Base-by-base conservation (phyloP, 257 asterid genomes). In the Orobanche coerulescens region DNA sequence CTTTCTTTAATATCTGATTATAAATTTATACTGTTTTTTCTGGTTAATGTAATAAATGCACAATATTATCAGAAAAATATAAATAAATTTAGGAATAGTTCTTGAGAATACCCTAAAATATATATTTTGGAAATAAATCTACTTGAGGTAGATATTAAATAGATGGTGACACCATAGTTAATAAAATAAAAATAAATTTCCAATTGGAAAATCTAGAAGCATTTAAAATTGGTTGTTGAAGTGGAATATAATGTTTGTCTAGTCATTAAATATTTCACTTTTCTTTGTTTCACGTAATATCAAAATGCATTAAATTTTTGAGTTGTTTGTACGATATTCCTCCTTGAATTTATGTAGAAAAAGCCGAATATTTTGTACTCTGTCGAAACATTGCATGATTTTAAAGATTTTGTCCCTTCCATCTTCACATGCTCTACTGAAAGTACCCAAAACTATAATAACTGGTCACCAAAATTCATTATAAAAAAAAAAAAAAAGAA, bases 201-300 rank as follows among this genome's bases (percentile, higher is more conserved):
- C 10, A 47, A 15, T 24, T 47, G 53, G n/a, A 40, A 9, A 5
- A 10, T 40, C 7, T 40, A 20, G 6, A 48, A 18, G 54, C 53
- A 57, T 58, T 48, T 33, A 43, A 36, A 60, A 18, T 16, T 49
- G 61, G 61, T 25, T 37, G 23, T 56, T 46, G 65, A 31, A 65
- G 56, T 62, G 49, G 22, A 39, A 14, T 4, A 25, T 39, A 20
- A 16, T 25, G 42, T 20, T 23, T 43, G 50, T 15, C 16, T 43
- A n/a, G 23, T 14, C 5, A 14, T 43, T 43, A 9, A 43, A 43
- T 43, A 10, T 14, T 24, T 58, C 66, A 48, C 13, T 58, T 47
- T 49, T 54, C 33, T 37, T 33, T 48, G 61, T 24, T 24, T 68
- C 62, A 44, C 55, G 6, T 48, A 10, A 5, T 16, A 22, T 14